Percentiles rank a stretch among this genome's conserved stretches.
Conservation (phyloP, 2,329 filamentous ascomycete species). For the Cordyceps sp. region DNA sequence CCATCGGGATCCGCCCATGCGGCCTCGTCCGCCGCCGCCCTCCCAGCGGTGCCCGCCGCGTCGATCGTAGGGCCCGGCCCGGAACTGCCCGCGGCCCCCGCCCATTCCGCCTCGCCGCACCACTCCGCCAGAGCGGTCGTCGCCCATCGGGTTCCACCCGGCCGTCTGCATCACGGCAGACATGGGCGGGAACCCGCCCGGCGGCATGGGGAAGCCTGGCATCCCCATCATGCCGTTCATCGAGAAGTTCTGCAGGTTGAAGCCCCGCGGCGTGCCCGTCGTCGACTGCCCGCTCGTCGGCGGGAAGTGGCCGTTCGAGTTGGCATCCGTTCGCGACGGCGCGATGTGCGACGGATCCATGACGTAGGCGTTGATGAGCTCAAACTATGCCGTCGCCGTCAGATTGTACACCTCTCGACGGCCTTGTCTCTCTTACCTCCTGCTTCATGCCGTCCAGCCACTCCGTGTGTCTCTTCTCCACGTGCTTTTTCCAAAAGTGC, state of each 20-base stretch:
- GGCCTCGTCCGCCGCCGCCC: conserved; percentile 35
- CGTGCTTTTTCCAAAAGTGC: conserved; percentile 94
- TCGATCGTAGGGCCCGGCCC: conserved; percentile 60
- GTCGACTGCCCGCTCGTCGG: conserved; percentile 58
- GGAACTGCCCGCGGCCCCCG: conserved; percentile 35
- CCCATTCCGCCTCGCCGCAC: conserved; percentile 49
- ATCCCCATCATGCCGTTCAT: conserved; percentile 43
- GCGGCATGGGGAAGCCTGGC: conserved; percentile 37
- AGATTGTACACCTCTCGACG: background rate
- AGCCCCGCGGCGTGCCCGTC: conserved; percentile 77
- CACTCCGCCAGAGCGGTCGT: conserved; percentile 47
- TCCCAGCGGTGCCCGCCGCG: conserved; percentile 39
- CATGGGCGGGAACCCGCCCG: conserved; percentile 33
- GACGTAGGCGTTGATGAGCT: conserved; percentile 86
- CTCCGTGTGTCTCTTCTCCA: conserved; percentile 86
- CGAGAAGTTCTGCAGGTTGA: conserved; percentile 63
- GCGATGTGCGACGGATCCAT: conserved; percentile 90
- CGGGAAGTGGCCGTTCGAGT: conserved; percentile 91
- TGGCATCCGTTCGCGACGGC: conserved; percentile 81
- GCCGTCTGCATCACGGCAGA: conserved; percentile 33
- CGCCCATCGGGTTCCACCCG: conserved; percentile 33
- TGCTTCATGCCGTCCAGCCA: conserved; percentile 68
- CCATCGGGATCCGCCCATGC: conserved; percentile 42
- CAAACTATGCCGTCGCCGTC: conserved; percentile 38
- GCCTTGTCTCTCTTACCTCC: conserved; percentile 40